Evolutionary conservation across 2,329 filamentous ascomycete genomes (phyloP), one percentile per base, ranked within the genome.

Genomic region (Xylaria multiplex): DNA sequence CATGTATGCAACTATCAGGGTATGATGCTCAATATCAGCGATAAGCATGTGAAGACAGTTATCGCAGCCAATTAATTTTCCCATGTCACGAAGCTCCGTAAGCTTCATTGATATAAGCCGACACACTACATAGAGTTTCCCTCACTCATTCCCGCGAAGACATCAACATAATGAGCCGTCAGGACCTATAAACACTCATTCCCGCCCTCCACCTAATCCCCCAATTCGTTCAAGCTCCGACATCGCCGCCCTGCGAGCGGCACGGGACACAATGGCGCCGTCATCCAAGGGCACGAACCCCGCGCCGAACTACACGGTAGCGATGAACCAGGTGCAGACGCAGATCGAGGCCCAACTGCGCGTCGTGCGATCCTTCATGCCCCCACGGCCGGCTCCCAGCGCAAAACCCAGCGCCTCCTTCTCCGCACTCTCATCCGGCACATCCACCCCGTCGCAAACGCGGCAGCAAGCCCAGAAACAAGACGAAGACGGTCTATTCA

Each of bases 251-350:
- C 9, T 35, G 11, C 35, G 35, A 11, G 8, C 57, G 9, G 46
- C 46, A n/a, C 54, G 50, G 16, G 32, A 40, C 37, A 71, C 57
- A 48, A 76, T 76, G 73, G 74, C 73, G 54, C 70, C 72, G 9
- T 8, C 67, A 27, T 48, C 72, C 46, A 73, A 72, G 56, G 67
- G 68, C 67, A 50, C 62, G 46, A 77, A 77, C 70, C 76, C 76
- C 14, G 74, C 76, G 60, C 76, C 76, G 40, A 66, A 75, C 66
- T 76, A 72, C 72, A 59, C 70, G n/a, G 65, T 69, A 27, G 66
- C 66, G 58, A 76, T 76, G 74, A 77, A 77, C 73, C 69, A 69
- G 16, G 74, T 77, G 53, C 73, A 75, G 19, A 70, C 66, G 11
- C 71, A 72, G 19, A 58, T 73, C 57, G 72, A 76, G 52, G 69